Percentiles rank a stretch among this genome's conserved stretches.
These are phyloP conservation scores for Fusarium mexicanum DNA, from an alignment of 2,329 filamentous ascomycete genomes.

Conservation along the genomic window DNA sequence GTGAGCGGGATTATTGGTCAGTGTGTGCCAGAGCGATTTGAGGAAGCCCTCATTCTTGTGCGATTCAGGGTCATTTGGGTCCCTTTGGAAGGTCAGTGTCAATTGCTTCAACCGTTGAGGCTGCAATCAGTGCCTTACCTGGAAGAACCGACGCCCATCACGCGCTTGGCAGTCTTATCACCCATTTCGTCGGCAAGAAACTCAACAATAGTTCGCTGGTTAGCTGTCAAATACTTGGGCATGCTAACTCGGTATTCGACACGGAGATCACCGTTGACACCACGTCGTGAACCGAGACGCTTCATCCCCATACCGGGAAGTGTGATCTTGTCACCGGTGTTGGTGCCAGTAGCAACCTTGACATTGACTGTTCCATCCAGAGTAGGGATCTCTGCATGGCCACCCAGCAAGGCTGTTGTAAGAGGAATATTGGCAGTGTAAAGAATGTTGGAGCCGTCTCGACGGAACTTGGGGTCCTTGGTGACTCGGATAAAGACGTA, in stretches of 20 bases:
- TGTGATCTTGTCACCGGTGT: slow-evolving; percentile 90
- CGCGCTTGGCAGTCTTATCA: slow-evolving; percentile 88
- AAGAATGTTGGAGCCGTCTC: slow-evolving; percentile 87
- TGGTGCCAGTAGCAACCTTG: slow-evolving; percentile 90
- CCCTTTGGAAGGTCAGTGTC: slow-evolving; percentile 21
- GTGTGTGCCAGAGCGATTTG: slow-evolving; percentile 90
- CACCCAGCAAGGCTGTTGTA: slow-evolving; percentile 91
- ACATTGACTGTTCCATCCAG: slow-evolving; percentile 91
- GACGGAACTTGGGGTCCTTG: slow-evolving; percentile 89
- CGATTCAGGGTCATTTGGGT: slow-evolving; percentile 51
- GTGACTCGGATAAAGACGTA: slow-evolving; percentile 91
- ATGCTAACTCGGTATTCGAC: slow-evolving; percentile 96
- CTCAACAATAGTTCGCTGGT: slow-evolving; percentile 92
- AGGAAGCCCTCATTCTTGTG: slow-evolving; percentile 90
- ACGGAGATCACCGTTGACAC: slow-evolving; percentile 80
- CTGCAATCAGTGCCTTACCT: slow-evolving; percentile 41
- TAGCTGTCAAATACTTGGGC: slow-evolving; percentile 92
- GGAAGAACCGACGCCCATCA: slow-evolving; percentile 78
- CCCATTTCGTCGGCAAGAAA: slow-evolving; percentile 97
- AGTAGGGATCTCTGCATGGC: slow-evolving; percentile 89
- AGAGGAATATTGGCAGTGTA: slow-evolving; percentile 92
- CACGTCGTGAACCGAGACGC: slow-evolving; percentile 75
- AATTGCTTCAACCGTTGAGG: not conserved
- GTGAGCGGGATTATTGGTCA: slow-evolving; percentile 79
- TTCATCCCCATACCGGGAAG: slow-evolving; percentile 94